Evolutionary conservation across 2,329 filamentous ascomycete genomes (phyloP).

Genomic region (Myriosclerotinia duriaeana): DNA sequence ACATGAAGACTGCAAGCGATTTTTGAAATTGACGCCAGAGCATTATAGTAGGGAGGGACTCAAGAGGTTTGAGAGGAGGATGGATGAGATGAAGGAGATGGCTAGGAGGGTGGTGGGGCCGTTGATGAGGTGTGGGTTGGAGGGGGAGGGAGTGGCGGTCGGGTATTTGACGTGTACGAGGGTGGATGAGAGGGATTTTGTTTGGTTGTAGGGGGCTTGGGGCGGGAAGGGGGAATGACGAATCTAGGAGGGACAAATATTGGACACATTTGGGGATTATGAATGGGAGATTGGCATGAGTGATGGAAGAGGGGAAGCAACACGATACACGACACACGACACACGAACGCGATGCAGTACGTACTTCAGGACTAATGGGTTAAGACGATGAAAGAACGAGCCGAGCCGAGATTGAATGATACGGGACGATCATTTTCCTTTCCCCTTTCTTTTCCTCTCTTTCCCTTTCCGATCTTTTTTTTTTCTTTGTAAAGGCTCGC

Average conservation of each 20-base stretch:
- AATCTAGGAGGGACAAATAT: background rate
- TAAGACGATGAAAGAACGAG: conserved; percentile 4
- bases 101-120: conserved; percentile 81
- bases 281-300: background rate
- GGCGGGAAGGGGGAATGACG: background rate
- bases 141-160: conserved; percentile 64
- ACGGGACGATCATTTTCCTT: background rate
- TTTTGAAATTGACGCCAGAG: conserved; percentile 79
- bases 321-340: background rate
- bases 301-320: background rate
- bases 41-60: conserved; percentile 85
- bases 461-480: background rate
- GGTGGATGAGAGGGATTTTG: conserved; percentile 61
- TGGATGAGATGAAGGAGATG: conserved; percentile 84
- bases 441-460: background rate
- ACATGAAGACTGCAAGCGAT: conserved; percentile 87
- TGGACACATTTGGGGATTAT: background rate
- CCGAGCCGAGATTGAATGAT: background rate
- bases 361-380: conserved; percentile 18
- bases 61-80: conserved; percentile 76
- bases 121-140: conserved; percentile 80
- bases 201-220: conserved; percentile 47
- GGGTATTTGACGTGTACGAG: conserved; percentile 65
- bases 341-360: background rate
- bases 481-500: background rate